Conservation (phyloP, 441 rosid genomes). For the Erodium trifolium region DNA sequence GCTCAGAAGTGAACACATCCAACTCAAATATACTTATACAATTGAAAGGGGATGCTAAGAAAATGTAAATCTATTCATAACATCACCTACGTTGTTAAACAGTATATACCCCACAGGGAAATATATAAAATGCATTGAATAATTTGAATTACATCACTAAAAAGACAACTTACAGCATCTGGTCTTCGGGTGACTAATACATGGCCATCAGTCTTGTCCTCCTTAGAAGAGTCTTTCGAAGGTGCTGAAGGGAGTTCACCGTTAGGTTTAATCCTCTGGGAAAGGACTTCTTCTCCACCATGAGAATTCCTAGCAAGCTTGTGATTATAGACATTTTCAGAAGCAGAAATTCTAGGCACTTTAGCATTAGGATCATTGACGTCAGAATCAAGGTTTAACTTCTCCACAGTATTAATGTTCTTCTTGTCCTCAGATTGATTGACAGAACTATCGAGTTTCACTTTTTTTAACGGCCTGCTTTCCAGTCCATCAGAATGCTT, state of each 20-base stretch:
- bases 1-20: no score
- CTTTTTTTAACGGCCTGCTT: slow-evolving; percentile 42
- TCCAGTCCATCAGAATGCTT: slow-evolving; percentile 26
- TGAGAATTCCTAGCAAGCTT: slow-evolving; percentile 16
- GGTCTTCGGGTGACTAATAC: slow-evolving; percentile 34
- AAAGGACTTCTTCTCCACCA: slow-evolving; percentile 18
- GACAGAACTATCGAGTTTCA: slow-evolving; percentile 30
- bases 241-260: slow-evolving; percentile 27
- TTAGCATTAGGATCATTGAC: slow-evolving; percentile 16
- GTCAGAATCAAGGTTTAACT: slow-evolving; percentile 19
- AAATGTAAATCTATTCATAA: no score
- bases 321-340: slow-evolving; percentile 28
- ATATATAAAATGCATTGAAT: not conserved
- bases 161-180: slow-evolving; percentile 47
- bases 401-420: slow-evolving; percentile 24
- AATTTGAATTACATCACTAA: no score
- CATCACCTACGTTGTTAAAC: not conserved
- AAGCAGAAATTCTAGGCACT: slow-evolving; percentile 11
- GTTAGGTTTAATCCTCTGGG: slow-evolving; percentile 26
- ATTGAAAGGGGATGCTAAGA: no score
- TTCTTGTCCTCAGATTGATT: slow-evolving; percentile 21
- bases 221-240: slow-evolving; percentile 18
- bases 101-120: not conserved
- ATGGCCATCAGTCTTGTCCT: slow-evolving; percentile 21
- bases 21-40: not conserved